Evolutionary conservation across 75 land plant genomes (phyloP), one percentile per base, ranked within the genome.

Genomic region (Cryptomeria japonica): DNA sequence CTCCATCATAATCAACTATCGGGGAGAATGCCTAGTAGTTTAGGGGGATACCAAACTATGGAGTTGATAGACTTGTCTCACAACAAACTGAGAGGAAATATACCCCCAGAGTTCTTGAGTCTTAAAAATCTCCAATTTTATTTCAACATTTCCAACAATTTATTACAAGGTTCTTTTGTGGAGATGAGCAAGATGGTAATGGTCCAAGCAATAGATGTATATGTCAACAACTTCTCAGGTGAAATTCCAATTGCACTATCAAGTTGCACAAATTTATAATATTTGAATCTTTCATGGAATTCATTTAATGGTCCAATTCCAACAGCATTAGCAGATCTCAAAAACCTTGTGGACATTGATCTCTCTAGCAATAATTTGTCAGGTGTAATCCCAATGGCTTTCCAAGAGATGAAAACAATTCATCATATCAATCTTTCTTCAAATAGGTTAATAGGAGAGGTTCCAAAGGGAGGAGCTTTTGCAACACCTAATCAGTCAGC

Each of bases 111-210:
- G 5, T 5, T 79, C 5, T 41, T 91, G 84, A 94, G 97, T 10
- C 89, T 92, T 37, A 87, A 95, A 80, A 68, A 28, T 68, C 80
- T 70, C 5, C 90, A 95, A 8, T 31, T 68, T 5, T 97, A 90
- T 87, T 46, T 96, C 37, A 46, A 87, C 90, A 12, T 91, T 88
- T 28, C 53, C 79, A 6, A 51, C 58, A n/a, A 78, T 91, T 22
- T 39, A 83, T 15, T 41, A 25, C 7, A 79, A 86, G 42, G 53
- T 14, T 5, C 68, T 72, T 84, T 79, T 85, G 14, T 36, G 47
- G 31, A 68, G 28, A 36, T 84, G 55, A 2, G 85, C 5, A 16
- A 46, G 15, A 47, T 84, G 58, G 32, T 12, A 46, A 84, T 47
- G 85, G 37, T 84, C 41, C 58, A 4, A 32, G 83, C 86, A 0